Base-by-base conservation (phyloP, 495 filamentous ascomycete species). In the Monascus purpureus region DNA sequence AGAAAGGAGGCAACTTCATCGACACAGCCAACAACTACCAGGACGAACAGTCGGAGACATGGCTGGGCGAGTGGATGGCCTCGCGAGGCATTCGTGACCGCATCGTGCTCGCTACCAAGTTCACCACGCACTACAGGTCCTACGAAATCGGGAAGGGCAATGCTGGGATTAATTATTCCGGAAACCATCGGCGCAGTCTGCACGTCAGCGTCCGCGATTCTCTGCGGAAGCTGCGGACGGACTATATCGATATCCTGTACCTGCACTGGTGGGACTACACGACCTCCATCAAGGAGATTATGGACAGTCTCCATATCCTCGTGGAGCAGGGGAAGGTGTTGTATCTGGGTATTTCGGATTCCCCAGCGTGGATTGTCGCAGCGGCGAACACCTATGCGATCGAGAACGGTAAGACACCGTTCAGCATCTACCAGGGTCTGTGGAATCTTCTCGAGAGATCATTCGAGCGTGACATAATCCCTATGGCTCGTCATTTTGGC, bases 81-180 rank as follows among this genome's bases (percentile, higher is more conserved):
- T 25, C 45, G 32, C 62, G 70, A 13, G 45, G 56, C 12, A 68
- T 65, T 39, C 61, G 77, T 0, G 75, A 80, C 46, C 59, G 73
- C 36, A 59, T 83, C 26, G 77, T 88, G 20, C 59, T 88, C 27
- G 80, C 81, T 0, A 87, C 82, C 29, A 90, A 86, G 42, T 75
- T 60, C 49, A 70, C 69, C 1, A 56, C 55, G 2, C 49, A 51
- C 20, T 63, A 52, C 42, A 40, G 42, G 17, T 31, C 22, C 18
- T 40, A 56, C 26, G 42, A 36, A 1, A 22, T 47, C 17, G 60
- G 55, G 12, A 56, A 61, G 28, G 46, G 73, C 37, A 62, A 69
- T n/a, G 60, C 41, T 0, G n/a, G n/a, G n/a, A 35, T 54, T 1
- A 80, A 79, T 39, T 57, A 47, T 46, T 47, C 48, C n/a, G 73